These are phyloP conservation scores for Salix caprea DNA, from an alignment of 345 rosid species.

Conservation along the genomic window DNA sequence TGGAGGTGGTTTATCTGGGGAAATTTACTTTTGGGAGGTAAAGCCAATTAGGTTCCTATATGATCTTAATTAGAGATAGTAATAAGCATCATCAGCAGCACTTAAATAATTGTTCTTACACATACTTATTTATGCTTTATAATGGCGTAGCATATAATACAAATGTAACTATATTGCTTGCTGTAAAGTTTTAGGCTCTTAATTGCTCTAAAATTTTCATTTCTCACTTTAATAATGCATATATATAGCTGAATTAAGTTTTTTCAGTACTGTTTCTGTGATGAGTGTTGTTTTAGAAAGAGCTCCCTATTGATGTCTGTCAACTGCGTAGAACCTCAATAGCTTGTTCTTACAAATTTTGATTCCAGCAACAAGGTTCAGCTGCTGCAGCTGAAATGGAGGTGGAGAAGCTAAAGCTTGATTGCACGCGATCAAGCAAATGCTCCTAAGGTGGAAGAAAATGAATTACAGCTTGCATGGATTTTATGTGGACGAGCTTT, in stretches of 20 bases:
- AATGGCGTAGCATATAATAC: too few relatives aligned
- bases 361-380: slow-evolving; percentile 49
- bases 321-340: background rate
- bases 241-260: too few relatives aligned
- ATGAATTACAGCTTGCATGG: slow-evolving; percentile 55
- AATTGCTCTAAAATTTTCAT: background rate
- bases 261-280: background rate
- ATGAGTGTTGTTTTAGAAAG: background rate
- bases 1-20: slow-evolving; percentile 77
- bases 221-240: background rate
- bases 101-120: too few relatives aligned
- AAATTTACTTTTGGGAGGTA: slow-evolving; percentile 84
- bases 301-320: background rate
- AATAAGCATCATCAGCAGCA: background rate
- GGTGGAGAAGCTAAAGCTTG: slow-evolving; percentile 57
- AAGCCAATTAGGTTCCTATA: background rate
- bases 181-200: slow-evolving; percentile 77
- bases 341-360: background rate
- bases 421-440: slow-evolving; percentile 31
- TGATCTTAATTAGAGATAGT: background rate
- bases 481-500: slow-evolving; percentile 45
- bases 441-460: slow-evolving; percentile 61
- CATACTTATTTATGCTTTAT: slow-evolving; percentile 19
- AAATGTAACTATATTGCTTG: slow-evolving; percentile 56
- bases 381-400: slow-evolving; percentile 65